Evolutionary conservation across 371 early-diverging fungal genomes (phyloP).

Genomic region (Apophysomyces sp.): DNA sequence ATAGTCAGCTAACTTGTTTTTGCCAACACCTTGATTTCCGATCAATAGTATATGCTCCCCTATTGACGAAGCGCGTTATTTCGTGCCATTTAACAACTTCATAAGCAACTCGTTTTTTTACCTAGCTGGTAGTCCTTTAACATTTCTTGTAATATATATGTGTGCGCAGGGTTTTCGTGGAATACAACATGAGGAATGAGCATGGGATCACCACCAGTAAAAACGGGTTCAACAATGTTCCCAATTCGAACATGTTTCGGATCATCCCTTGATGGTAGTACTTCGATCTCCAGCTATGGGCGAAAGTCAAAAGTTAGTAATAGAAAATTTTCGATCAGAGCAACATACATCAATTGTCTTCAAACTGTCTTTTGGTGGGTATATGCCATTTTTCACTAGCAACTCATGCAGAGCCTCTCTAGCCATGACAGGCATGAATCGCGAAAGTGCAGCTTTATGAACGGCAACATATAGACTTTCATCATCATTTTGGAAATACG

Average conservation of each 20-base stretch:
- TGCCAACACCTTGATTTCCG: constrained; percentile 87
- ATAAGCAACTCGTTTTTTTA: background rate
- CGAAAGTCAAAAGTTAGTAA: background rate
- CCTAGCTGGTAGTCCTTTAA: constrained; percentile 68
- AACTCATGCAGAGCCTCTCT: constrained; percentile 67
- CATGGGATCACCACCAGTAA: constrained; percentile 61
- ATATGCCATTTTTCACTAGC: constrained; percentile 60
- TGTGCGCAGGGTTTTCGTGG: constrained; percentile 78
- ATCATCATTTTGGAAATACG: constrained; percentile 57
- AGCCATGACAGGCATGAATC: constrained; percentile 75
- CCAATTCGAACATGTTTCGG: constrained; percentile 60
- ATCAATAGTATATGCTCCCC: constrained; percentile 75
- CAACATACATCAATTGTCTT: constrained; percentile 26
- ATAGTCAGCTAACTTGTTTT: constrained; percentile 81
- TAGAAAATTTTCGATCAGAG: background rate
- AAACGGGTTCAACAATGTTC: constrained; percentile 53
- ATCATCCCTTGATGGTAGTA: constrained; percentile 49
- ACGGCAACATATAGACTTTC: constrained; percentile 70
- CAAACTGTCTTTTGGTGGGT: constrained; percentile 42
- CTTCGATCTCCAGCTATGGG: constrained; percentile 54
- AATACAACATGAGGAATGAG: constrained; percentile 73
- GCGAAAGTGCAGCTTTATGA: constrained; percentile 72
- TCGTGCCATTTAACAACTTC: background rate
- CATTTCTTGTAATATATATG: constrained; percentile 68
- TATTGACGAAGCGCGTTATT: constrained; percentile 1